Evolutionary conservation across 352 stramenopile species (phyloP).

Genomic region (Peronosclerospora sorghi): DNA sequence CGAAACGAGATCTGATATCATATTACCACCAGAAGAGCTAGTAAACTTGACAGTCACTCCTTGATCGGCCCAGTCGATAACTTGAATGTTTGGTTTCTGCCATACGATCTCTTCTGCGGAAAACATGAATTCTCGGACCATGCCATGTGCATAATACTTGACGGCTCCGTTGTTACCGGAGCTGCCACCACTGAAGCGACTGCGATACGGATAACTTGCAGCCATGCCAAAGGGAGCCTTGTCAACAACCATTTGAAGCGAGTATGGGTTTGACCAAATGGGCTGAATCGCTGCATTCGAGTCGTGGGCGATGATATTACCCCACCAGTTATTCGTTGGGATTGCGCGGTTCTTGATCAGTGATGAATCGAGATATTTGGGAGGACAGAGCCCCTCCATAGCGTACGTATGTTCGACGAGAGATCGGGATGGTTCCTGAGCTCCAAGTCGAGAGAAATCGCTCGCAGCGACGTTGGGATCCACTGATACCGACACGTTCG

Average conservation of each 20-base stretch:
- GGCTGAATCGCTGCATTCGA: constrained; percentile 25
- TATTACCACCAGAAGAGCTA: constrained; percentile 12
- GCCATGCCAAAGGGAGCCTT: constrained; percentile 37
- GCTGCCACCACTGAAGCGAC: constrained; percentile 33
- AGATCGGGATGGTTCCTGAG: constrained; percentile 19
- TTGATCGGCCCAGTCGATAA: constrained; percentile 45
- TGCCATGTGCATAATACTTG: constrained; percentile 46
- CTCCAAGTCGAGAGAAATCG: constrained; percentile 10
- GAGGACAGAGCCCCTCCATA: constrained; percentile 37
- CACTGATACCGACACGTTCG: too few relatives aligned
- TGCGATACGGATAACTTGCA: constrained; percentile 43
- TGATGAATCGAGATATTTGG: constrained; percentile 36
- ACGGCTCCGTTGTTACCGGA: constrained; percentile 40
- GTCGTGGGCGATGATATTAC: constrained; percentile 50
- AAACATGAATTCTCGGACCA: constrained; percentile 41
- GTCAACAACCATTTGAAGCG: constrained; percentile 28
- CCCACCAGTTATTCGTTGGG: constrained; percentile 66
- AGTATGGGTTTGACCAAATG: constrained; percentile 53
- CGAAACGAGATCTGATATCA: constrained; percentile 42
- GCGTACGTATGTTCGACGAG: constrained; percentile 44
- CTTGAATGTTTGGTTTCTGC: constrained; percentile 35
- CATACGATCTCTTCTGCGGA: constrained; percentile 33
- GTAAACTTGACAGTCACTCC: constrained; percentile 40
- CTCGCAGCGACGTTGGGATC: constrained; percentile 1
- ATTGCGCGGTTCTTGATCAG: constrained; percentile 38